Conservation (phyloP, 768 basidiomycete genomes). For the Boletellus ananiceps region DNA sequence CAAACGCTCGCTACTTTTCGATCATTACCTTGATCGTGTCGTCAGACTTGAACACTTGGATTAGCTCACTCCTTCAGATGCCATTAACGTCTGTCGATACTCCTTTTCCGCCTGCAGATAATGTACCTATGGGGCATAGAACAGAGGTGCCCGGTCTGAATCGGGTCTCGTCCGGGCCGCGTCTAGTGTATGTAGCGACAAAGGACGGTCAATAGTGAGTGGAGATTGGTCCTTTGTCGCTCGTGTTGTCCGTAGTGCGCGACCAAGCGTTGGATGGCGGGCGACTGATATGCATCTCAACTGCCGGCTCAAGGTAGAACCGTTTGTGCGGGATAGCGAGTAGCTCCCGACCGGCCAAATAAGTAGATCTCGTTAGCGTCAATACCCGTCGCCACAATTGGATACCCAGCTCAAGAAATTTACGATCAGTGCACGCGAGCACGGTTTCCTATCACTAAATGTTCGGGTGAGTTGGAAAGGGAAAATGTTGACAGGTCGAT, state of each 20-base stretch:
- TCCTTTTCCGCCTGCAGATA: slow-evolving; percentile 20
- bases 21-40: no score
- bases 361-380: no score
- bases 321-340: slow-evolving; percentile 49
- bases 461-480: slow-evolving; percentile 72
- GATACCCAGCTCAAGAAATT: no score
- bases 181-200: slow-evolving; percentile 30
- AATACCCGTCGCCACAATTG: no score
- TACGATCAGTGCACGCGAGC: no score
- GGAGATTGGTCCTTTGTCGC: slow-evolving; percentile 67
- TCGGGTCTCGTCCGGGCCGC: slow-evolving; percentile 30
- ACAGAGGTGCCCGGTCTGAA: slow-evolving; percentile 29
- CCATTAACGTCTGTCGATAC: slow-evolving; percentile 24
- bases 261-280: slow-evolving; percentile 50
- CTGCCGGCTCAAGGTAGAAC: slow-evolving; percentile 55
- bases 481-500: background rate
- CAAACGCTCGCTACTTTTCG: no score
- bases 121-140: slow-evolving; percentile 54
- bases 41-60: background rate
- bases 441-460: slow-evolving; percentile 55
- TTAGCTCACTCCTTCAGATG: slow-evolving; percentile 13
- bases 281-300: no score
- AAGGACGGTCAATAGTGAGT: slow-evolving; percentile 76
- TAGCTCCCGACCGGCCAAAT: slow-evolving; percentile 30
- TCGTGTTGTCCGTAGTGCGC: slow-evolving; percentile 96